A percentile compares a stretch with the other conserved stretches of the same genome.
phyloP scores from a whole-genome alignment of 2,329 filamentous ascomycete species.

The Exutisphaerella laricina region DNA sequence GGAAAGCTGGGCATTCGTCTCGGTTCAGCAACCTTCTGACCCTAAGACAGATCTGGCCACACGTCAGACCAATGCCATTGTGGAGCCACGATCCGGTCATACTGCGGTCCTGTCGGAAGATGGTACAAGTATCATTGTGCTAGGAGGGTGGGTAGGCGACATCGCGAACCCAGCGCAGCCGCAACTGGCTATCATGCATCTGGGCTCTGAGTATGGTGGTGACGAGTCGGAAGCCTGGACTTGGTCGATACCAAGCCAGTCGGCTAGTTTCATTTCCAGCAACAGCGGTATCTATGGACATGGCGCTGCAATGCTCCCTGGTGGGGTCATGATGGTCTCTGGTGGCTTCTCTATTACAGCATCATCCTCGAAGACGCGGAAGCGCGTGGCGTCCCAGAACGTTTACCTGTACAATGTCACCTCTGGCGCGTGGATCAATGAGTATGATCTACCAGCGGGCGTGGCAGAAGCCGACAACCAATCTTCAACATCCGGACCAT shows the following conservation, averaged over 20 bases:
- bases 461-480: neutral
- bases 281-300: conserved; percentile 56
- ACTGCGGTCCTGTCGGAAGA: conserved; percentile 76
- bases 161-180: conserved; percentile 69
- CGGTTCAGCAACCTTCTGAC: conserved; percentile 48
- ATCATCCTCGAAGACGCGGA: conserved; percentile 35
- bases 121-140: conserved; percentile 68
- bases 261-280: conserved; percentile 38
- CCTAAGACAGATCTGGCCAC: conserved; percentile 52
- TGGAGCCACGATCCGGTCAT: conserved; percentile 85
- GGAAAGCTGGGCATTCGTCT: conserved; percentile 77
- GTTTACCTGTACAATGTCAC: conserved; percentile 57
- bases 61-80: conserved; percentile 37
- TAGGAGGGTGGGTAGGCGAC: conserved; percentile 91
- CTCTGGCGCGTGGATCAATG: conserved; percentile 53
- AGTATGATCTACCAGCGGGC: conserved; percentile 46
- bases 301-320: conserved; percentile 56
- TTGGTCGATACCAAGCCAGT: conserved; percentile 59
- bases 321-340: conserved; percentile 55
- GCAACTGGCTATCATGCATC: conserved; percentile 69
- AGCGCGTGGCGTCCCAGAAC: conserved; percentile 36
- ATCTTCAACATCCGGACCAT: conserved; percentile 25
- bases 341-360: conserved; percentile 53
- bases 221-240: conserved; percentile 52
- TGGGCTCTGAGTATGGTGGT: conserved; percentile 67